Evolutionary conservation across 257 asterid genomes (phyloP).

Genomic region (Perilla frutescens): DNA sequence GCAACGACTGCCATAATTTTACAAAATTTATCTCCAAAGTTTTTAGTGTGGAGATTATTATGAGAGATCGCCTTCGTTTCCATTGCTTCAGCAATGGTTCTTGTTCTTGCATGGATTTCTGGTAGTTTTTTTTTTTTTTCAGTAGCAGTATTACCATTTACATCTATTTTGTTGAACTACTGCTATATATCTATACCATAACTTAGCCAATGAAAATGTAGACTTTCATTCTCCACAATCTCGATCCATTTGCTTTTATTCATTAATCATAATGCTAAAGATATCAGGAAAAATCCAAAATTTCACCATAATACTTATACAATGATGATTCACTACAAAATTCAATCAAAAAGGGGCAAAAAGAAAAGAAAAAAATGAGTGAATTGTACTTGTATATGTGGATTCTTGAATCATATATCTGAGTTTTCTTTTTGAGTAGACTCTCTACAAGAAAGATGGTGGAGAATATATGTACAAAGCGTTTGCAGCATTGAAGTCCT

Average conservation of each 20-base stretch:
- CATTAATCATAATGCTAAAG: conserved; percentile 8
- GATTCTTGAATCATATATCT: conserved; percentile 12
- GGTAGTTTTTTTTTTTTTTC: conserved; percentile 41
- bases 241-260: conserved; percentile 12
- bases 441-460: neutral
- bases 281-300: conserved; percentile 8
- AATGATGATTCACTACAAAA: conserved; percentile 28
- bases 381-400: neutral
- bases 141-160: neutral
- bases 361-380: conserved; percentile 31
- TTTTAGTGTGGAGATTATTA: conserved; percentile 58
- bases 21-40: conserved; percentile 54
- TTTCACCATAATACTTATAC: conserved; percentile 29
- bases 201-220: neutral
- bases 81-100: conserved; percentile 65
- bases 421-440: neutral
- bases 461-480: conserved; percentile 18
- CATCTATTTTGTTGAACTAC: neutral
- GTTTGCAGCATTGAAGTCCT: neutral
- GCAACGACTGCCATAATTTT: conserved; percentile 70
- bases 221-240: neutral
- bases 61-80: conserved; percentile 82
- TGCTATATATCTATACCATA: too few species aligned
- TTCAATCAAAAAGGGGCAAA: neutral
- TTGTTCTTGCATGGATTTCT: conserved; percentile 77